phyloP scores from a whole-genome alignment of 495 filamentous ascomycete species.

The Penicillium daleae region DNA sequence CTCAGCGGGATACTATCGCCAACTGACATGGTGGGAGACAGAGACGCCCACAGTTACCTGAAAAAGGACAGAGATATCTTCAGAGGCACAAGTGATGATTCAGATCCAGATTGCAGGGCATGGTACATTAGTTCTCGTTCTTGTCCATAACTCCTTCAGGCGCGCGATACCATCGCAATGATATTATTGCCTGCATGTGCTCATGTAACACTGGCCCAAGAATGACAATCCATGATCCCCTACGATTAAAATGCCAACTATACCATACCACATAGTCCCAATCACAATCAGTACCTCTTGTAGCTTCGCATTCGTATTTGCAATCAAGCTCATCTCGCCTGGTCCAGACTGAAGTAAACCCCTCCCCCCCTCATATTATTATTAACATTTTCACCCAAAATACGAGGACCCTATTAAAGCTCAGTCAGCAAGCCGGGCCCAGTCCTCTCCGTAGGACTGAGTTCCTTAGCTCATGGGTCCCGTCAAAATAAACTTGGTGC shows the following conservation, averaged over 20 bases:
- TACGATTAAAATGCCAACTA: background rate
- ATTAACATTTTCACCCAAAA: slow-evolving; percentile 2
- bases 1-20: no score
- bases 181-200: background rate
- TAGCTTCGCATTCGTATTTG: background rate
- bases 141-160: background rate
- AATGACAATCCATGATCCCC: background rate
- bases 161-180: background rate
- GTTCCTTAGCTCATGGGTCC: background rate
- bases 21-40: no score
- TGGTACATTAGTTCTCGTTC: background rate
- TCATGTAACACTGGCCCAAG: background rate
- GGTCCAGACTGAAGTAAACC: background rate
- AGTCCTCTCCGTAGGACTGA: background rate
- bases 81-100: background rate
- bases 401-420: slow-evolving; percentile 2
- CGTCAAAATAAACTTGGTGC: slow-evolving; percentile 7
- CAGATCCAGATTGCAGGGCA: background rate
- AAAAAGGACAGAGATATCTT: no score
- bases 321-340: background rate
- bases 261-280: background rate
- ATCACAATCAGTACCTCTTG: no score
- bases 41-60: no score
- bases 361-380: background rate
- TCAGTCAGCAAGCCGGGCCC: slow-evolving; percentile 27